Base-by-base conservation (phyloP, 169 alveolate species). In the Plasmodium berghei region DNA sequence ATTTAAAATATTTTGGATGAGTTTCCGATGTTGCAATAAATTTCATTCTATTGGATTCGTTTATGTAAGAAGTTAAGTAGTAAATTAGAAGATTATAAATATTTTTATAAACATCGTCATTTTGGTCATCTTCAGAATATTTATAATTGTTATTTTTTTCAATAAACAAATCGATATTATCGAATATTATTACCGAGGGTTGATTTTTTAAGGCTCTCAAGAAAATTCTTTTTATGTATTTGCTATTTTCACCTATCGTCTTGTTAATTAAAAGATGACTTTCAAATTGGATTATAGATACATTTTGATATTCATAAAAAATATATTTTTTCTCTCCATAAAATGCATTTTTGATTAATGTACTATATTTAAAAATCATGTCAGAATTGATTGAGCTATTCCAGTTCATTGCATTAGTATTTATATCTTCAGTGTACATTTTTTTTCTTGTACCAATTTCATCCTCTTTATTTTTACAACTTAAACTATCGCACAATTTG, bases 71-170 rank as follows among this genome's bases (percentile, higher is more conserved):
- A 54, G 62, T 61, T 61, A 86, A 42, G 24, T 86, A 86, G 70
- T 86, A 87, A 59, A 59, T 86, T 59, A 86, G 42, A 45, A 86
- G 69, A 86, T 22, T 46, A 56, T 86, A 86, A 28, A 86, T 86
- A 63, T 86, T 86, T 86, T 86, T 86, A 52, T 86, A 86, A 8
- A 86, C 91, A 70, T 69, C 87, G 58, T 86, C 87, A 58, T 86
- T 86, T 86, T 86, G 83, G 52, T 86, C 87, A 20, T 86, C 87
- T 28, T 55, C 90, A 14, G 46, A 18, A 66, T 45, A 20, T 46
- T 63, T 70, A 46, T 86, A 86, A 42, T 86, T 58, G 34, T 52
- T 63, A 64, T 86, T 86, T 71, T 71, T 86, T 64, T 86, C 91
- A 16, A 86, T 49, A 42, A 86, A 86, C 49, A 71, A n/a, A 61